phyloP scores from a whole-genome alignment of 108 stramenopile genomes.

The Fragilaria radians region DNA sequence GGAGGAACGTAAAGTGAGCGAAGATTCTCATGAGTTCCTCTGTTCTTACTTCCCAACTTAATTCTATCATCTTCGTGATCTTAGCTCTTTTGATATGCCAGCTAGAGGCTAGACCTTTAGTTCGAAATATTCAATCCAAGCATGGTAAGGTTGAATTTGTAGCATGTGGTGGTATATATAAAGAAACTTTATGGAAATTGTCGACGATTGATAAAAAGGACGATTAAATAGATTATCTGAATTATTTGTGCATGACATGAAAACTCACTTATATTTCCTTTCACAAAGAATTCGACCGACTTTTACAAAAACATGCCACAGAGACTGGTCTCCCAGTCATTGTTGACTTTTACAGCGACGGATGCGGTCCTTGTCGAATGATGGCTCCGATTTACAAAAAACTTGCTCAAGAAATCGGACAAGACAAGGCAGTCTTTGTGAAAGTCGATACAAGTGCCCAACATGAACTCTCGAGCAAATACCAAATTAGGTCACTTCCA shows the following conservation, averaged over 20 bases:
- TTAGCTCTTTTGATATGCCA: neutral
- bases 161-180: no score
- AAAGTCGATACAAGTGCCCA: conserved; percentile 87
- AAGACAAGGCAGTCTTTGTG: conserved; percentile 86
- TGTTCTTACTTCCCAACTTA: no score
- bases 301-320: conserved; percentile 74
- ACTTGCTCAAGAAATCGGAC: conserved; percentile 67
- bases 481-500: conserved; percentile 77
- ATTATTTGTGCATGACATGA: no score
- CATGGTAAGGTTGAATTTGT: no score
- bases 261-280: neutral
- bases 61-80: conserved; percentile 1
- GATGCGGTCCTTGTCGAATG: conserved; percentile 81
- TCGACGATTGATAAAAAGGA: neutral
- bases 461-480: conserved; percentile 54
- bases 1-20: no score
- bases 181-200: conserved; percentile 4
- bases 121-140: conserved; percentile 74
- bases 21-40: no score
- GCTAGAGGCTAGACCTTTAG: conserved; percentile 47
- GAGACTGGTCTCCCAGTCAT: conserved; percentile 92
- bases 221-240: neutral
- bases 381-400: conserved; percentile 93
- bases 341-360: conserved; percentile 84
- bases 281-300: conserved; percentile 70